Conservation (phyloP, 768 basidiomycete genomes). For the Mycena leptocephala region DNA sequence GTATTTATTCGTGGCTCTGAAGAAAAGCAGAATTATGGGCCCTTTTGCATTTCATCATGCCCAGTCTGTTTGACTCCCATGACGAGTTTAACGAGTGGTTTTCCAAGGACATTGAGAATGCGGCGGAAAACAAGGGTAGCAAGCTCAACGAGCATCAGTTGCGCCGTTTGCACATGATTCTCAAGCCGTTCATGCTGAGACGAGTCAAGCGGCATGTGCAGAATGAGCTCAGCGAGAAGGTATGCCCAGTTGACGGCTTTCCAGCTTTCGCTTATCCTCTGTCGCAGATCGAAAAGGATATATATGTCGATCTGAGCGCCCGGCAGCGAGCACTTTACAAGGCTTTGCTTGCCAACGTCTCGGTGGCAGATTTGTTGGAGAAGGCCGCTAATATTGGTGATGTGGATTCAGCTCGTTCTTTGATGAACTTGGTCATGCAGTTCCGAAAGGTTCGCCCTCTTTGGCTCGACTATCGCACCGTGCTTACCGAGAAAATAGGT, state of each 20-base stretch:
- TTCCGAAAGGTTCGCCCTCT: conserved; percentile 86
- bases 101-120: conserved; percentile 98
- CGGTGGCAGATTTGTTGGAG: conserved; percentile 93
- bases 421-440: conserved; percentile 99
- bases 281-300: conserved; percentile 94
- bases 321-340: conserved; percentile 94
- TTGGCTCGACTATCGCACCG: not conserved
- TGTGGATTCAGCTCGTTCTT: conserved; percentile 90
- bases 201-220: conserved; percentile 99
- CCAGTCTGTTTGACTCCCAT: conserved; percentile 97
- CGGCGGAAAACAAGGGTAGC: conserved; percentile 90
- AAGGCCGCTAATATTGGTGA: conserved; percentile 95
- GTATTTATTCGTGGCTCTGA: conserved; percentile 25
- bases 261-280: conserved; percentile 14
- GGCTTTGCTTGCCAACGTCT: conserved; percentile 92
- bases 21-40: conserved; percentile 91
- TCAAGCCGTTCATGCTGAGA: conserved; percentile 99
- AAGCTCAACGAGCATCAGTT: conserved; percentile 96
- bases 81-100: conserved; percentile 99
- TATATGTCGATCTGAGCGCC: conserved; percentile 94
- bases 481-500: conserved; percentile 64
- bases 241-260: conserved; percentile 40
- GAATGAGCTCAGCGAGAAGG: conserved; percentile 99
- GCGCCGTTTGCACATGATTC: conserved; percentile 96
- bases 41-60: conserved; percentile 99